Conservation (phyloP, 108 stramenopile genomes). For the Cylindrotheca closterium region DNA sequence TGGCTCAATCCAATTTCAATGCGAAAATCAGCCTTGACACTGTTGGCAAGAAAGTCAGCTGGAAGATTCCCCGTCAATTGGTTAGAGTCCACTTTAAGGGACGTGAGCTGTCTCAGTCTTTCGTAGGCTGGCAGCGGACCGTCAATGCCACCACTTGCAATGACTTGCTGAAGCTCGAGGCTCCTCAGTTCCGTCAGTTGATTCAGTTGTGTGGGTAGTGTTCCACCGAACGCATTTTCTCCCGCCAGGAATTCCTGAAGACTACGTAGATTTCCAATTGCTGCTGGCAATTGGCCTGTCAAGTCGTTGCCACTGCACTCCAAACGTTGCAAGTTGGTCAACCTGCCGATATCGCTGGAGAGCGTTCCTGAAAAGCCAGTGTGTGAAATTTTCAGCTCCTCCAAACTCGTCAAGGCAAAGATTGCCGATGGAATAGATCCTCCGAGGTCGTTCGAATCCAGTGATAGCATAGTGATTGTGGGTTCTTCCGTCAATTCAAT, state of each 20-base stretch:
- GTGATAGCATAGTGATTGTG: constrained; percentile 6
- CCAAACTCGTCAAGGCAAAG: constrained; percentile 24
- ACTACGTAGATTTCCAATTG: constrained; percentile 36
- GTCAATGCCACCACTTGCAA: constrained; percentile 24
- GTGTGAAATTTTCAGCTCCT: constrained; percentile 47
- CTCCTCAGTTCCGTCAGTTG: constrained; percentile 24
- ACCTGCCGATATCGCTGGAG: constrained; percentile 38
- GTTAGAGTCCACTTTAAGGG: constrained; percentile 49
- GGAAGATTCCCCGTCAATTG: constrained; percentile 48
- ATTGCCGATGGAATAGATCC: constrained; percentile 27
- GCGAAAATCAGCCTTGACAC: constrained; percentile 8
- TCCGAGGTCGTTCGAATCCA: constrained; percentile 18
- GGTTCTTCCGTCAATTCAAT: constrained; percentile 28
- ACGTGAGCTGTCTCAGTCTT: constrained; percentile 32
- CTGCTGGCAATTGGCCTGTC: constrained; percentile 45
- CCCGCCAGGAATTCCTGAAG: constrained; percentile 27
- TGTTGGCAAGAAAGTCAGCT: constrained; percentile 36
- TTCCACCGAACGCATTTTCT: constrained; percentile 56
- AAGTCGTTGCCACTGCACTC: constrained; percentile 44
- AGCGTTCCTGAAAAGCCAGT: constrained; percentile 40
- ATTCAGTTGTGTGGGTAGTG: constrained; percentile 39
- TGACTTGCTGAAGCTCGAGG: constrained; percentile 38
- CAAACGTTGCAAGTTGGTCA: constrained; percentile 54
- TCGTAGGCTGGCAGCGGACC: constrained; percentile 24
- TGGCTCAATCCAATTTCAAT: constrained; percentile 36